Base-by-base conservation (phyloP, 2,329 filamentous ascomycete genomes). In the Akanthomyces dipterigenus region DNA sequence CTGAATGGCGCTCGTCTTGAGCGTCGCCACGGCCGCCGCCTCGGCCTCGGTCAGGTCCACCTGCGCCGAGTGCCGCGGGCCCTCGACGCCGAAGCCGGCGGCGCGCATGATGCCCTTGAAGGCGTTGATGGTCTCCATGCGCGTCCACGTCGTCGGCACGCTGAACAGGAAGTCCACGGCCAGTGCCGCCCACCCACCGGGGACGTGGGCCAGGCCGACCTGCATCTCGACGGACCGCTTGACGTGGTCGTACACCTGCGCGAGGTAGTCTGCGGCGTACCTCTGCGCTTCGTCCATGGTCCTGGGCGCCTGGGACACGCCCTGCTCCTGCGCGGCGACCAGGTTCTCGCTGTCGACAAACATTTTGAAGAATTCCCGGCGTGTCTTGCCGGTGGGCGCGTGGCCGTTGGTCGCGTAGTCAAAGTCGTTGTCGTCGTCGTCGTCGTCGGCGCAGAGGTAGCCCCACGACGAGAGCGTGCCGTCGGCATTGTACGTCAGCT, bases 61-160 rank as follows among this genome's bases (percentile, higher is more conserved):
- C 0, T 71, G 69, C 3, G 76, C 77, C 1, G 65, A 68, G 63
- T 80, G 78, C 0, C 64, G 64, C 0, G 65, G 67, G 0, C 77
- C 75, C 20, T 76, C 77, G 2, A 67, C 60, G 1, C 80, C 81
- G 63, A 83, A 85, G 0, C 82, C 81, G 1, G 80, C 78, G 18
- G 73, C 69, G 16, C 68, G 66, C 3, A 83, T 77, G 34, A 81
- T 76, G 1, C 67, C 66, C 62, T 79, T 79, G 70, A 83, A 84
- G 5, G 69, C 70, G 67, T 83, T 82, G 55, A 84, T 78, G 2
- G 79, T 77, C 8, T 75, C 74, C 62, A 80, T 72, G 2, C 72
- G 78, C 11, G 73, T 75, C 82, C 82, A 85, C 0, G 82, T 84
- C 1, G 82, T 85, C 0, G 82, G 82, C 1, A 83, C 81, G 50